These are phyloP conservation scores for Rehmannia glutinosa DNA, from an alignment of 257 asterid species.

Conservation along the genomic window DNA sequence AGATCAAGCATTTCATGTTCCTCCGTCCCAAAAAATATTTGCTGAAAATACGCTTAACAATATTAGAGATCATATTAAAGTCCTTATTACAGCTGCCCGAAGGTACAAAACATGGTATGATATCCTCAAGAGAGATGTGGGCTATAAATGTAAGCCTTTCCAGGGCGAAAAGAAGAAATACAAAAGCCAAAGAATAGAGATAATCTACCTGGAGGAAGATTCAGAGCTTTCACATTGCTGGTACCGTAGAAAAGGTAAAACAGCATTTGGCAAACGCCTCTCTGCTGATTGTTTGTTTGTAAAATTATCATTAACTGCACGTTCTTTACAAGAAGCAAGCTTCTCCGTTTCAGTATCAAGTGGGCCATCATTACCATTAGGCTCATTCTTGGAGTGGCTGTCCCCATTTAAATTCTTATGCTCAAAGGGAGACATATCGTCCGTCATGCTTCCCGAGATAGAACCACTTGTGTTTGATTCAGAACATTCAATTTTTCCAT, in stretches of 20 bases:
- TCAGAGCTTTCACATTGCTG: slow-evolving; percentile 65
- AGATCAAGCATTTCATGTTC: neutral
- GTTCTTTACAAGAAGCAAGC: slow-evolving; percentile 17
- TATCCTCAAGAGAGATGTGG: neutral
- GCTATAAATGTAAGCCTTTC: neutral
- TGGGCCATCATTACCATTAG: slow-evolving; percentile 9
- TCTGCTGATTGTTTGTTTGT: slow-evolving; percentile 34
- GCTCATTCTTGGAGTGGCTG: slow-evolving; percentile 20
- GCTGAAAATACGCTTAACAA: neutral
- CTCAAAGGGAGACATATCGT: slow-evolving; percentile 29
- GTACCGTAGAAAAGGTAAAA: slow-evolving; percentile 44
- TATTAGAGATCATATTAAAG: neutral
- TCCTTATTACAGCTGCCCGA: neutral
- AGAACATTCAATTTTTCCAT: slow-evolving; percentile 32
- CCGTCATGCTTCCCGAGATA: slow-evolving; percentile 19
- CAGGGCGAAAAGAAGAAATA: neutral
- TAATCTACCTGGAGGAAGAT: slow-evolving; percentile 52
- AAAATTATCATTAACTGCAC: slow-evolving; percentile 21
- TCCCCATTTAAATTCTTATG: slow-evolving; percentile 12
- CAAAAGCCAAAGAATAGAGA: slow-evolving; percentile 8
- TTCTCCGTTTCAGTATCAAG: slow-evolving; percentile 32
- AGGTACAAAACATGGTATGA: neutral
- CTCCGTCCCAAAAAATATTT: neutral
- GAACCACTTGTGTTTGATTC: slow-evolving; percentile 31
- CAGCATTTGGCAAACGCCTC: slow-evolving; percentile 41